Percentiles rank a stretch among this genome's conserved stretches.
phyloP scores from a whole-genome alignment of 306 rosid species.

The Purshia tridentata region DNA sequence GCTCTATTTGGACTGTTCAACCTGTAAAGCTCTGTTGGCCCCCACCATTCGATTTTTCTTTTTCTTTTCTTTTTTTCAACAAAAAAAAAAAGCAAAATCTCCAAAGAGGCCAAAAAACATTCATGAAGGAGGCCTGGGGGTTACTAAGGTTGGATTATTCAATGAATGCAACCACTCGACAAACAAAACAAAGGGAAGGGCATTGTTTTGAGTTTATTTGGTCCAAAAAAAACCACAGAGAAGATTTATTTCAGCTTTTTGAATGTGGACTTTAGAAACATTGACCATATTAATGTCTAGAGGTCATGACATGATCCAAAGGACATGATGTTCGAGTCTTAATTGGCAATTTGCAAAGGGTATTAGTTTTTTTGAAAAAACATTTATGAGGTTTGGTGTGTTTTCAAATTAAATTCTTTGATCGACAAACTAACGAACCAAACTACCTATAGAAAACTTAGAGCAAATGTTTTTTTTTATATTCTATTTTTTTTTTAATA shows the following conservation, averaged over 20 bases:
- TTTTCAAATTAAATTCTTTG: too few species aligned
- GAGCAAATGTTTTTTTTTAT: too few species aligned
- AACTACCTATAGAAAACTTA: too few species aligned
- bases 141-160: neutral
- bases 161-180: neutral
- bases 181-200: neutral
- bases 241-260: constrained; percentile 2
- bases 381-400: too few species aligned
- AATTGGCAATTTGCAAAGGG: too few species aligned
- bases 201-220: neutral
- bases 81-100: too few species aligned
- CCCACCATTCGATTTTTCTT: neutral
- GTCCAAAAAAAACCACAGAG: constrained; percentile 10
- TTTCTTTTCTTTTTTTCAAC: neutral
- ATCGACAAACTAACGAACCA: too few species aligned
- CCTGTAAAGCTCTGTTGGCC: neutral
- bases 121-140: neutral
- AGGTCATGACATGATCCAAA: too few species aligned
- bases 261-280: constrained; percentile 7
- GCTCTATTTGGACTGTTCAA: constrained; percentile 21
- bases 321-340: too few species aligned
- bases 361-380: too few species aligned
- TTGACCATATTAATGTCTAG: neutral
- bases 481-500: too few species aligned
- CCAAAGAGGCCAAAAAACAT: neutral